A percentile compares a stretch with the other conserved stretches of the same genome.
These are phyloP conservation scores for Phytophthora cajani DNA, from an alignment of 352 stramenopile species.

Conservation along the genomic window DNA sequence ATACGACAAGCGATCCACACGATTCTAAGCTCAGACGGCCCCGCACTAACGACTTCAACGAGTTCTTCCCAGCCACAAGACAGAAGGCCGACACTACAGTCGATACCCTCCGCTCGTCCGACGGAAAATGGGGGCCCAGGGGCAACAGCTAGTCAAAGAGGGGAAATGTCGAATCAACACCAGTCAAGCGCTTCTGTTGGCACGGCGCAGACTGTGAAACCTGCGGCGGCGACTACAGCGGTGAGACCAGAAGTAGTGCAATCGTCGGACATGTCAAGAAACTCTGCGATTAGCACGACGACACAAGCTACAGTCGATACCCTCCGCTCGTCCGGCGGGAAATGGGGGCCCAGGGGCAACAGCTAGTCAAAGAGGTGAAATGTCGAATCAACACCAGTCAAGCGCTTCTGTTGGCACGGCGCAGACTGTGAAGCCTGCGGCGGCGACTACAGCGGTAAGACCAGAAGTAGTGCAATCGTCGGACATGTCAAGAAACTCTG, in stretches of 20 bases:
- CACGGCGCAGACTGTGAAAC: not conserved
- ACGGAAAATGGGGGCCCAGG: not conserved
- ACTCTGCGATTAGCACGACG: not conserved
- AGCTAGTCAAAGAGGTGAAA: not conserved
- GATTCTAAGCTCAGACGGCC: constrained; percentile 7
- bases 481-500: not conserved
- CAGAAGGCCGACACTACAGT: not conserved
- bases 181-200: not conserved
- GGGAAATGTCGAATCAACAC: not conserved
- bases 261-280: not conserved
- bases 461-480: not conserved
- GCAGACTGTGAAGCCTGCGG: not conserved
- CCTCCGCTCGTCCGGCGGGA: not conserved
- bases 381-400: not conserved
- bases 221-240: not conserved
- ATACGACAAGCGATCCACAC: constrained; percentile 38
- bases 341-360: not conserved
- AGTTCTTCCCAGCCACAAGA: not conserved
- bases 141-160: not conserved
- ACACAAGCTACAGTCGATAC: not conserved
- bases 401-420: not conserved
- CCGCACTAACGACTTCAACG: constrained; percentile 14
- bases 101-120: not conserved
- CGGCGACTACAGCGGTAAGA: not conserved
- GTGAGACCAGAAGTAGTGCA: not conserved